Conservation (phyloP, 108 stramenopile genomes). For the Cyclotella atomus region DNA sequence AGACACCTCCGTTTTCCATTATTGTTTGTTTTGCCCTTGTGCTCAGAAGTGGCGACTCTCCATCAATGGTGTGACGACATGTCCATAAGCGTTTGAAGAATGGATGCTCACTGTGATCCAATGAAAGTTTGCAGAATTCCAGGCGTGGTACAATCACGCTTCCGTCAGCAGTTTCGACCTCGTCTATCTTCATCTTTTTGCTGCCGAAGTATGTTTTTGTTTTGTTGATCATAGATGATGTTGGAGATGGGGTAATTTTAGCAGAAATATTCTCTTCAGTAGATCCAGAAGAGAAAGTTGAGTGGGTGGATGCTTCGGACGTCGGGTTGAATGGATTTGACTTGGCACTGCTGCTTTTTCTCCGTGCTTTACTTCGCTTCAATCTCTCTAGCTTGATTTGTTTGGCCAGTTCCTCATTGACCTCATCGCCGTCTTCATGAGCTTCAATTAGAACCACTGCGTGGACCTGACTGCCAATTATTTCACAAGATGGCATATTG, state of each 20-base stretch:
- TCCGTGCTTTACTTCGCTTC: conserved; percentile 12
- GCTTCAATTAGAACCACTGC: conserved; percentile 35
- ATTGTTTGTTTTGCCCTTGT: conserved; percentile 41
- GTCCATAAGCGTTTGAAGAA: conserved; percentile 78
- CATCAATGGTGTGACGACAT: conserved; percentile 67
- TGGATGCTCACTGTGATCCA: conserved; percentile 72
- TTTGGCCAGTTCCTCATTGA: conserved; percentile 19
- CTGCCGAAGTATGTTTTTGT: conserved; percentile 1
- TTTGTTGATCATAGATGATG: neutral
- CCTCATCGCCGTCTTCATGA: conserved; percentile 21
- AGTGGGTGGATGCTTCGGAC: neutral
- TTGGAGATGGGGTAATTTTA: neutral
- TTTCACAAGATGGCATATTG: conserved; percentile 51
- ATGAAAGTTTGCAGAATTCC: conserved; percentile 59
- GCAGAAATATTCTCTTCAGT: neutral
- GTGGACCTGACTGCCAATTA: conserved; percentile 60
- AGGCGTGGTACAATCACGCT: conserved; percentile 47
- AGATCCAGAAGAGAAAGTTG: neutral
- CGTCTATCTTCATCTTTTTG: conserved; percentile 18
- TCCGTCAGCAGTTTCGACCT: conserved; percentile 26
- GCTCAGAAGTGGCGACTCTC: conserved; percentile 65
- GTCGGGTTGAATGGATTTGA: no score
- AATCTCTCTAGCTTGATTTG: conserved; percentile 23
- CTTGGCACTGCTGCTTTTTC: neutral
- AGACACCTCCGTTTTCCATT: conserved; percentile 56